Percentiles rank a stretch among this genome's conserved stretches.
Evolutionary conservation across 2,329 filamentous ascomycete genomes (phyloP).

Genomic region (Macrophomina tecta): DNA sequence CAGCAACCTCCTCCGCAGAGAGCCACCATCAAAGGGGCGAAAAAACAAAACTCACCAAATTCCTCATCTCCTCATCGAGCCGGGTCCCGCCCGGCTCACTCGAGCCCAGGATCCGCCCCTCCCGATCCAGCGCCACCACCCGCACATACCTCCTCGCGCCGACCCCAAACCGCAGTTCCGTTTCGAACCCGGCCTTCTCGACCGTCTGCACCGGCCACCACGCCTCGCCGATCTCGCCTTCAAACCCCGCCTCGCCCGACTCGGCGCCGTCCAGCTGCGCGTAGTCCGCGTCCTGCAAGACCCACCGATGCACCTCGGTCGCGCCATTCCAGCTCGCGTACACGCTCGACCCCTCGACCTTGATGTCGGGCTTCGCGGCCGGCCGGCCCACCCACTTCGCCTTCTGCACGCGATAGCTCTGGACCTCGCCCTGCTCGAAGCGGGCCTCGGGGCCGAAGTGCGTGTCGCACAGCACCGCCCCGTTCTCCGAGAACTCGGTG

Average conservation of each 20-base stretch:
- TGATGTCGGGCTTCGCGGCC: conserved; percentile 32
- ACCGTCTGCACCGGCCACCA: conserved; percentile 28
- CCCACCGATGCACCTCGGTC: conserved; percentile 36
- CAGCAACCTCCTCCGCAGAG: background rate
- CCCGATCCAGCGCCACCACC: conserved; percentile 28
- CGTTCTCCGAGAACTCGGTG: conserved; percentile 53
- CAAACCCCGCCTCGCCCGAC: conserved; percentile 31
- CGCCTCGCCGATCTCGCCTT: conserved; percentile 5
- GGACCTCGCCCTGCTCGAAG: conserved; percentile 38
- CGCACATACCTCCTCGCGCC: conserved; percentile 24
- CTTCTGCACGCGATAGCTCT: conserved; percentile 47
- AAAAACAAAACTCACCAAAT: conserved; percentile 2
- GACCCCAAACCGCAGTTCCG: conserved; percentile 27
- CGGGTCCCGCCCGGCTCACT: conserved; percentile 6
- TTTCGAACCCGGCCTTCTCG: conserved; percentile 31
- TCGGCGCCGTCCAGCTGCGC: conserved; percentile 17
- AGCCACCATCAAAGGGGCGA: background rate
- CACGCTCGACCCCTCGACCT: conserved; percentile 28
- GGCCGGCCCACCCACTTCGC: conserved; percentile 34
- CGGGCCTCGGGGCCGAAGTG: conserved; percentile 44
- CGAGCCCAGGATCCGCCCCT: conserved; percentile 24
- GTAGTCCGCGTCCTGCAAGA: conserved; percentile 36
- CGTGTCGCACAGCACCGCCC: conserved; percentile 50
- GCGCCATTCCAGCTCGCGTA: conserved; percentile 40
- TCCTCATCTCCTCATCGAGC: conserved; percentile 15